Evolutionary conservation across 179 eudicot genomes (phyloP).

Genomic region (Beta lomatogona): DNA sequence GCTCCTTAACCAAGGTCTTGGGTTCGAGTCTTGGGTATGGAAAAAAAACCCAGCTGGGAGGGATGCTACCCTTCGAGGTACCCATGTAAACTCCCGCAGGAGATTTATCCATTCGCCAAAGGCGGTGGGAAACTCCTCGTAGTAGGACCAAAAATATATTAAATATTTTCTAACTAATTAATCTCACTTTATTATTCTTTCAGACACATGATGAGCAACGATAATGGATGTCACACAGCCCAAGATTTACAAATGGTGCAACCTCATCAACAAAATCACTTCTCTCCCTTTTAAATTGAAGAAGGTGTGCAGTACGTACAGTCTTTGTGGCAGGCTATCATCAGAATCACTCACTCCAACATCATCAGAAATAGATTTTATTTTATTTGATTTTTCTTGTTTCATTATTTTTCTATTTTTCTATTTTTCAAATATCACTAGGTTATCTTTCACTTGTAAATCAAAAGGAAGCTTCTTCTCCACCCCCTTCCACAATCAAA

Average conservation of each 20-base stretch:
- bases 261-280: slow-evolving; percentile 56
- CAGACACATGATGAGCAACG: slow-evolving; percentile 70
- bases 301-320: not conserved
- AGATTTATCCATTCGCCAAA: too few relatives aligned
- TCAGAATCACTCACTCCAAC: not conserved
- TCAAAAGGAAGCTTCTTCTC: slow-evolving; percentile 33
- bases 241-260: slow-evolving; percentile 80
- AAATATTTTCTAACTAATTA: too few relatives aligned
- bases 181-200: not conserved
- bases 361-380: slow-evolving; percentile 15
- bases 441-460: slow-evolving; percentile 36
- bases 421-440: not conserved
- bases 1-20: too few relatives aligned
- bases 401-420: slow-evolving; percentile 14
- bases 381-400: not conserved
- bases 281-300: slow-evolving; percentile 54
- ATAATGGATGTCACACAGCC: slow-evolving; percentile 63
- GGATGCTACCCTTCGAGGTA: too few relatives aligned
- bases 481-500: slow-evolving; percentile 12
- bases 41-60: too few relatives aligned
- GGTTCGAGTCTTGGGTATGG: too few relatives aligned
- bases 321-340: not conserved
- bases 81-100: too few relatives aligned
- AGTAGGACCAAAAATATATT: too few relatives aligned
- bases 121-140: too few relatives aligned